Conservation (phyloP, 2,329 filamentous ascomycete genomes). For the Diaporthe sp. region DNA sequence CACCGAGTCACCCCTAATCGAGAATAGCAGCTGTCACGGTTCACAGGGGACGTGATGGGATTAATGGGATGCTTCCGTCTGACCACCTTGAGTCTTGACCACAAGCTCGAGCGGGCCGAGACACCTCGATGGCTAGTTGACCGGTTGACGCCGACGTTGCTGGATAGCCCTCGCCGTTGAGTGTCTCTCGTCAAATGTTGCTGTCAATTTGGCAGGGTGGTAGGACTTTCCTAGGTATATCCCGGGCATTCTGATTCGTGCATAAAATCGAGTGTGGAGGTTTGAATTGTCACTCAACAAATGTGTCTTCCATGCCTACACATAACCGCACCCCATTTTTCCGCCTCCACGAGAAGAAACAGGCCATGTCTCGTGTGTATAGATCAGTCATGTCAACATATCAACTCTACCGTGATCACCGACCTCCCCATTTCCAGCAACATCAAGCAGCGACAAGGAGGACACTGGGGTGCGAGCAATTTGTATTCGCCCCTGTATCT, state of each 20-base stretch:
- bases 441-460: not conserved
- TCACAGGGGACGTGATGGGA: not conserved
- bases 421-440: too few relatives aligned
- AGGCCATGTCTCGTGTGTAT: not conserved
- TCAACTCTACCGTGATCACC: not conserved
- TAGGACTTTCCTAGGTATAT: not conserved
- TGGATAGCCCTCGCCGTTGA: not conserved
- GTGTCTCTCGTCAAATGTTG: not conserved
- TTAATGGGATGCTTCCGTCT: not conserved
- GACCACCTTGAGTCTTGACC: not conserved
- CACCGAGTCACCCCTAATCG: not conserved
- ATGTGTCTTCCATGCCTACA: not conserved
- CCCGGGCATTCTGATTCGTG: not conserved
- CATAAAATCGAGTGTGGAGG: not conserved
- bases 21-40: not conserved
- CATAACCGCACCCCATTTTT: not conserved
- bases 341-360: not conserved
- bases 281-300: not conserved
- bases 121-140: not conserved
- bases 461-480: not conserved
- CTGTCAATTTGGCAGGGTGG: not conserved
- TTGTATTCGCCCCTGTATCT: too few relatives aligned
- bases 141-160: not conserved
- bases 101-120: constrained; percentile 5
- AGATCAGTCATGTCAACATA: not conserved